Conservation (phyloP, 176 grass and related monocot genomes). For the Pontederia crassipes region DNA sequence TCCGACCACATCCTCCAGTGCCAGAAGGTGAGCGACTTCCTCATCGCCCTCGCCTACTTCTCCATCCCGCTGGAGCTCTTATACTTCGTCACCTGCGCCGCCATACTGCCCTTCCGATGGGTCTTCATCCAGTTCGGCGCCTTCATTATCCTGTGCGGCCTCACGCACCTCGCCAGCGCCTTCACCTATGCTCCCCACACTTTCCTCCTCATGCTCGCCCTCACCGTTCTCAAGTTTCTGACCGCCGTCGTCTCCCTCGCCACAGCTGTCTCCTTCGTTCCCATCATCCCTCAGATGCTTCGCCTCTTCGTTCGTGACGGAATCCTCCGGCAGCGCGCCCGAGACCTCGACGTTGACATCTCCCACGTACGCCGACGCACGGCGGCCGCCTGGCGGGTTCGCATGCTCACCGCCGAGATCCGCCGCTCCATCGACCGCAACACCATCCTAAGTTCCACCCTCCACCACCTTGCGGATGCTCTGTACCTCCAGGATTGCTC, state of each 20-base stretch:
- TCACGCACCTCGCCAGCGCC: background rate
- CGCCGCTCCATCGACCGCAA: conserved; percentile 2
- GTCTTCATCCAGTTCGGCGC: conserved; percentile 10
- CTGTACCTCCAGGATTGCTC: background rate
- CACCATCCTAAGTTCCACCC: background rate
- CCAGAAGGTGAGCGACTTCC: conserved; percentile 6
- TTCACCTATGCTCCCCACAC: conserved; percentile 1
- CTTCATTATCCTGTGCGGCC: conserved; percentile 15
- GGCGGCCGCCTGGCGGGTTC: background rate
- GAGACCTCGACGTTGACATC: background rate
- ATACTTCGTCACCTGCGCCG: conserved; percentile 6
- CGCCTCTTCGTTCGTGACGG: conserved; percentile 6
- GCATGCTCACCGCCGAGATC: conserved; percentile 5
- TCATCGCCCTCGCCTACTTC: conserved; percentile 4
- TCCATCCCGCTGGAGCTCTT: conserved; percentile 3
- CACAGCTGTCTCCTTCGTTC: background rate
- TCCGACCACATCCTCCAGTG: background rate
- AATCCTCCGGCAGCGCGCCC: conserved; percentile 1
- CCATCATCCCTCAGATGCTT: conserved; percentile 2
- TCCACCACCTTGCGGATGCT: background rate
- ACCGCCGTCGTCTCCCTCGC: conserved; percentile 7
- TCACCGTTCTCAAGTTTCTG: conserved; percentile 5
- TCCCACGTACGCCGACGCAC: background rate
- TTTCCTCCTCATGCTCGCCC: background rate
- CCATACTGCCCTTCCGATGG: background rate